Evolutionary conservation across 495 filamentous ascomycete genomes (phyloP).

Genomic region (Eremomyces bilateralis): DNA sequence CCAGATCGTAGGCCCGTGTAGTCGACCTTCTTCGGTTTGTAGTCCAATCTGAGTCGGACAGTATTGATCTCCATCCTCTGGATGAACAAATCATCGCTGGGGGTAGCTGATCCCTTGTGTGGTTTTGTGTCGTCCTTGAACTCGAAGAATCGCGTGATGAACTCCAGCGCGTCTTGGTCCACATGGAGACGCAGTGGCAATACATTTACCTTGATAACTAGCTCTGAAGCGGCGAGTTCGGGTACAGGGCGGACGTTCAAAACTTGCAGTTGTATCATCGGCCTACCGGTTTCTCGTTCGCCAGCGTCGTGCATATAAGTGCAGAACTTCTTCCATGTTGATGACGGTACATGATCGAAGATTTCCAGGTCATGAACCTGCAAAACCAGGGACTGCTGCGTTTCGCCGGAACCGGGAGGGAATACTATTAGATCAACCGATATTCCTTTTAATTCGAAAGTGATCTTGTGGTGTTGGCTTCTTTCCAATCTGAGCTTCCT

Average conservation of each 20-base stretch:
- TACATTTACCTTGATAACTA: conserved; percentile 67
- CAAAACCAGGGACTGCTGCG: conserved; percentile 67
- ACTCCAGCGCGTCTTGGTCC: conserved; percentile 94
- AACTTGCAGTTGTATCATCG: conserved; percentile 77
- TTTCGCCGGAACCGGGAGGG: conserved; percentile 55
- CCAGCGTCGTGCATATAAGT: conserved; percentile 80
- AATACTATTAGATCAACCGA: conserved; percentile 69
- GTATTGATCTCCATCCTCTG: conserved; percentile 76
- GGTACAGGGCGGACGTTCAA: conserved; percentile 69
- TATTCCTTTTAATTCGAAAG: conserved; percentile 77
- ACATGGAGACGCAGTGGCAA: conserved; percentile 83
- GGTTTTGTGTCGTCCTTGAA: conserved; percentile 53
- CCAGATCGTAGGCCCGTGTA: conserved; percentile 89
- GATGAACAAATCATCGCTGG: conserved; percentile 56
- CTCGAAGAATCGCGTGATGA: conserved; percentile 91
- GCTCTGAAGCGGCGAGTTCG: conserved; percentile 68
- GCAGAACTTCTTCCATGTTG: conserved; percentile 95
- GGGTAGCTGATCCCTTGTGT: not conserved
- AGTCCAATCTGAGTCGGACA: conserved; percentile 69
- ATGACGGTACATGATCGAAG: conserved; percentile 84
- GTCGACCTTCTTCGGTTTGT: conserved; percentile 93
- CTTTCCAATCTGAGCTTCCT: conserved; percentile 44
- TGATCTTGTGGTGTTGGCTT: conserved; percentile 84
- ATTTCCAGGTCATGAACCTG: conserved; percentile 67
- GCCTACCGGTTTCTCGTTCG: conserved; percentile 58